Evolutionary conservation across 495 filamentous ascomycete species (phyloP), one percentile per base, ranked within the genome.

Genomic region (Penicillium bialowiezense): DNA sequence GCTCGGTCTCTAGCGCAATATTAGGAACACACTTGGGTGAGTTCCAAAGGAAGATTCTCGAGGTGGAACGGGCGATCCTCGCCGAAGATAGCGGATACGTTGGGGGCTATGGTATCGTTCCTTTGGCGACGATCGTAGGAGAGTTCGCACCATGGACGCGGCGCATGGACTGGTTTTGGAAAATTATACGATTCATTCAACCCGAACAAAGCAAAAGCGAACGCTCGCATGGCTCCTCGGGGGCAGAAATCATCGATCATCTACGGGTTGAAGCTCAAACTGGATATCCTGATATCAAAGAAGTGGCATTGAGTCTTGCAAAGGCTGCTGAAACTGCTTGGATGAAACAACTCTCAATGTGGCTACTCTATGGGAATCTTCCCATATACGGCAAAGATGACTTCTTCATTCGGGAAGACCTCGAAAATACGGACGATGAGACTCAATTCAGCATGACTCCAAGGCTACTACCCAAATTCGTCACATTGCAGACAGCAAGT

Each of bases 21-120:
- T 73, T 76, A n/a, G 78, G 82, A 6, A 70, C 74, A 14, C 88
- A 96, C 47, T 80, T 98, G 0, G 80, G 81, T 7, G 72, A 76
- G 20, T 97, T 97, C 57, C 90, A 93, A 57, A 76, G 77, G 26
- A 90, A 87, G 62, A 85, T 98, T 7, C 69, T 96, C 1, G 81
- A 88, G 29, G 90, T 97, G 2, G 93, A 98, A 68, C 78, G 76
- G 42, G 76, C 74, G 7, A 86, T 98, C 33, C 71, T 97, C 41
- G 70, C 76, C 19, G 80, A 81, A 58, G 88, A 95, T 65, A 75
- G 79, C 29, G 77, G 69, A 15, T 79, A 87, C 55, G 90, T 96
- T 3, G 92, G 91, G 33, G 91, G 87, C 3, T 96, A 96, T 56
- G 83, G 91, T 40, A 93, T 96, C 51, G 93, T 97, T 13, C 91